These are phyloP conservation scores for Omphalotus guepiniiformis DNA, from an alignment of 768 basidiomycete genomes.

Conservation along the genomic window DNA sequence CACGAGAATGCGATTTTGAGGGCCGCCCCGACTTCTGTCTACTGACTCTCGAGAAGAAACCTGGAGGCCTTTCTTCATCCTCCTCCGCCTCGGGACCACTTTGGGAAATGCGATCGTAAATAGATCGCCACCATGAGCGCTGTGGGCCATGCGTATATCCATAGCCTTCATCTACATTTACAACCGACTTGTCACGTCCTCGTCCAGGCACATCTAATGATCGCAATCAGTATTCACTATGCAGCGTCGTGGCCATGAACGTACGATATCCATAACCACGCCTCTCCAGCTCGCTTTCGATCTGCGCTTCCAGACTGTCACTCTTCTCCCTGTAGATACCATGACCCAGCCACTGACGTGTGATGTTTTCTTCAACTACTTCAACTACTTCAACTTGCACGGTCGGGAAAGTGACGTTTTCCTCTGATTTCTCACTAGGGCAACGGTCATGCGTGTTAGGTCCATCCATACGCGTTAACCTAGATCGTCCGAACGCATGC, in stretches of 20 bases:
- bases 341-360: conserved; percentile 49
- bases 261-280: conserved; percentile 40
- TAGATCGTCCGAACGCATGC: conserved; percentile 37
- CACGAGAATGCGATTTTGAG: conserved; percentile 14
- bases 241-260: conserved; percentile 8
- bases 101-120: conserved; percentile 51
- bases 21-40: conserved; percentile 12
- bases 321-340: conserved; percentile 46
- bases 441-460: conserved; percentile 1
- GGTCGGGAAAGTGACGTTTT: conserved; percentile 19
- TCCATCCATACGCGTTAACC: conserved; percentile 19
- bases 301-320: conserved; percentile 47
- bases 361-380: conserved; percentile 38
- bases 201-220: conserved; percentile 18
- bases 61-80: too few relatives aligned
- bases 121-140: conserved; percentile 54
- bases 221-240: neutral
- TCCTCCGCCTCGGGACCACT: conserved; percentile 25
- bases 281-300: conserved; percentile 48
- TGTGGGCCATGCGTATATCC: conserved; percentile 22
- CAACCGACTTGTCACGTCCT: conserved; percentile 16
- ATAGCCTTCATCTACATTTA: conserved; percentile 14
- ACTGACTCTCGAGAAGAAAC: conserved; percentile 10
- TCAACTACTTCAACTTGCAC: conserved; percentile 38
- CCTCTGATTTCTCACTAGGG: conserved; percentile 1